Percentiles rank a stretch among this genome's conserved stretches.
These are phyloP conservation scores for Aureobasidium lini DNA, from an alignment of 2,329 filamentous ascomycete genomes.

Conservation along the genomic window DNA sequence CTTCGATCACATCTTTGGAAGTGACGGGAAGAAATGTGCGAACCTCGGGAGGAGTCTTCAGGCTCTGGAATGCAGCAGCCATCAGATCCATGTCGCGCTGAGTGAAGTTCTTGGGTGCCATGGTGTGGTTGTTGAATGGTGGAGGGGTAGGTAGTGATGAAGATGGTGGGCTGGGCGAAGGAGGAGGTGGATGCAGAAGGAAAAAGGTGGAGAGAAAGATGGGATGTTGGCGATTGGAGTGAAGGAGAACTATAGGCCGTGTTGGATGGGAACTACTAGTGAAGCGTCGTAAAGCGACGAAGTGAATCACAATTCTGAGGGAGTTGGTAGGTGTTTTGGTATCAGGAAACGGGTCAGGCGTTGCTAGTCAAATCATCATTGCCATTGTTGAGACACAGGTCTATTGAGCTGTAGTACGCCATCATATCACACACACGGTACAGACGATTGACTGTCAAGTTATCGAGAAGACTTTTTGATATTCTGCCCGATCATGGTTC, in stretches of 20 bases:
- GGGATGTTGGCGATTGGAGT: not conserved
- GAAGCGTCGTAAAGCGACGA: too few species aligned
- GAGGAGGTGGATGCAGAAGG: not conserved
- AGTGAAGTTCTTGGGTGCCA: constrained; percentile 14
- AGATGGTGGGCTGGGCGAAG: not conserved
- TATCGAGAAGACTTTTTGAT: not conserved
- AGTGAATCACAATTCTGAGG: too few species aligned
- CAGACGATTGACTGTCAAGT: not conserved
- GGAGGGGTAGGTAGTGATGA: not conserved
- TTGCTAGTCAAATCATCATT: too few species aligned
- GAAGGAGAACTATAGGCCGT: too few species aligned
- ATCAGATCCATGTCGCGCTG: constrained; percentile 18
- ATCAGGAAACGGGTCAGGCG: too few species aligned
- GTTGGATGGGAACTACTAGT: too few species aligned
- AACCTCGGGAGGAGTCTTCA: constrained; percentile 16
- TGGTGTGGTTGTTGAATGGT: not conserved
- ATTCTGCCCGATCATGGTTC: not conserved
- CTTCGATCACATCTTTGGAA: not conserved
- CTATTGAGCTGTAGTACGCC: not conserved
- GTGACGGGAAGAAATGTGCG: not conserved
- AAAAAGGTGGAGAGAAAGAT: not conserved
- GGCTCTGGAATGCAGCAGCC: constrained; percentile 13
- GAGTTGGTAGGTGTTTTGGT: too few species aligned
- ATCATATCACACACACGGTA: not conserved
- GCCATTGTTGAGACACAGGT: too few species aligned